Evolutionary conservation across 371 early-diverging fungal species (phyloP).

Genomic region (Mucor circinelloides): DNA sequence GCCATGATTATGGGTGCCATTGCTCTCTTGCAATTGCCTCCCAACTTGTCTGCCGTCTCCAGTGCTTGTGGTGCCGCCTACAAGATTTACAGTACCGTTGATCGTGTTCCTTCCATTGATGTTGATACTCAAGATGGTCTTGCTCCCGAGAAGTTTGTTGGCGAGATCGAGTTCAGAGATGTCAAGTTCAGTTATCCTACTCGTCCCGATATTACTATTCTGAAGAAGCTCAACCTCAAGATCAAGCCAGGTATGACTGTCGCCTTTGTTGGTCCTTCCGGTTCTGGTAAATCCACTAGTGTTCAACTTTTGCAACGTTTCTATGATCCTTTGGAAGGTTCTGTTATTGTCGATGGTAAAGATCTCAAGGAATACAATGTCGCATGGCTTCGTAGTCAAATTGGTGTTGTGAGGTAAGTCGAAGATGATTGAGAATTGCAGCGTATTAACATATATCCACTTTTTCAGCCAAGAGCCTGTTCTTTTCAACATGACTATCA

Average conservation of each 20-base stretch:
- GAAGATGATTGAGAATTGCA: not conserved
- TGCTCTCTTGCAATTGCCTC: constrained; percentile 52
- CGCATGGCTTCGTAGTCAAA: constrained; percentile 71
- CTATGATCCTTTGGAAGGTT: constrained; percentile 75
- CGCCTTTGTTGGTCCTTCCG: constrained; percentile 53
- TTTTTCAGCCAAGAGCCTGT: constrained; percentile 78
- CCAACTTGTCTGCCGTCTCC: constrained; percentile 54
- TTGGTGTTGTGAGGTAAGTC: constrained; percentile 70
- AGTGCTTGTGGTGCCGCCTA: constrained; percentile 70
- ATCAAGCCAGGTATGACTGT: constrained; percentile 77
- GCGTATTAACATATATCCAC: not conserved
- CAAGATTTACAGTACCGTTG: constrained; percentile 77
- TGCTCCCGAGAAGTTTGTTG: constrained; percentile 50
- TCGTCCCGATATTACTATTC: constrained; percentile 71
- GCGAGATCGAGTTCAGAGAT: constrained; percentile 71
- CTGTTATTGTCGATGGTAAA: constrained; percentile 71
- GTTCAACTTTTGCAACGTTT: constrained; percentile 89
- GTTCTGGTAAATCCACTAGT: constrained; percentile 88
- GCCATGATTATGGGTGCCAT: constrained; percentile 70
- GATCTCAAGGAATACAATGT: constrained; percentile 71
- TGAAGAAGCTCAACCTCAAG: constrained; percentile 61
- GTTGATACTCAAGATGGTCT: constrained; percentile 54
- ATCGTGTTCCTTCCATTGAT: constrained; percentile 73
- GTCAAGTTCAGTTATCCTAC: constrained; percentile 79
- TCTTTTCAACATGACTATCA: constrained; percentile 82